Percentiles rank a stretch among this genome's conserved stretches.
These are phyloP conservation scores for Limonium bicolor DNA, from an alignment of 148 eudicot species.

Conservation along the genomic window DNA sequence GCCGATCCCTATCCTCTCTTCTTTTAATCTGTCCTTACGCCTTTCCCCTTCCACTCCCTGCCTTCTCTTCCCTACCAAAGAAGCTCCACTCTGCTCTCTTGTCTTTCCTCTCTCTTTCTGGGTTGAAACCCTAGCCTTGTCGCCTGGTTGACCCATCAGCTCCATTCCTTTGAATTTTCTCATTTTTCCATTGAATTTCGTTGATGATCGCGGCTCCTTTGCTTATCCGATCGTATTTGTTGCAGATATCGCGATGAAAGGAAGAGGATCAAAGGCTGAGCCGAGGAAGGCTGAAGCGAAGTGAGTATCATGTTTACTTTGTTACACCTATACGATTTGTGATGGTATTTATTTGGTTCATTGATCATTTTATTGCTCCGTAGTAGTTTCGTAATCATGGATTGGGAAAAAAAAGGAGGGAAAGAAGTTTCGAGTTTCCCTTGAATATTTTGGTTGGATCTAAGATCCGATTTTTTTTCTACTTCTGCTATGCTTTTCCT, in stretches of 20 bases:
- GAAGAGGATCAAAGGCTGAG: slow-evolving; percentile 30
- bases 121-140: no score
- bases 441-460: no score
- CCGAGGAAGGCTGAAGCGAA: slow-evolving; percentile 21
- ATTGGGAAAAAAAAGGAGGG: no score
- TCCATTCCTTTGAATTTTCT: background rate
- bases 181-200: background rate
- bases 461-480: no score
- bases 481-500: no score
- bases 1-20: no score
- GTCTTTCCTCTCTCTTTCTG: background rate
- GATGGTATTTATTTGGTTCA: background rate
- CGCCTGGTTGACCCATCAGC: no score
- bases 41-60: slow-evolving; percentile 7
- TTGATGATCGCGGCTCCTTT: no score
- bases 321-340: background rate
- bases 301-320: slow-evolving; percentile 7
- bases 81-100: background rate
- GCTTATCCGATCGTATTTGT: background rate
- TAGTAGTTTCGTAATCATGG: no score
- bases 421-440: no score
- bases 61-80: background rate
- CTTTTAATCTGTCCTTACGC: slow-evolving; percentile 1
- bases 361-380: background rate
- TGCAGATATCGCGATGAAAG: slow-evolving; percentile 31